Evolutionary conservation across 2,329 filamentous ascomycete genomes (phyloP).

Genomic region (Fusarium neocosmosporiellum): DNA sequence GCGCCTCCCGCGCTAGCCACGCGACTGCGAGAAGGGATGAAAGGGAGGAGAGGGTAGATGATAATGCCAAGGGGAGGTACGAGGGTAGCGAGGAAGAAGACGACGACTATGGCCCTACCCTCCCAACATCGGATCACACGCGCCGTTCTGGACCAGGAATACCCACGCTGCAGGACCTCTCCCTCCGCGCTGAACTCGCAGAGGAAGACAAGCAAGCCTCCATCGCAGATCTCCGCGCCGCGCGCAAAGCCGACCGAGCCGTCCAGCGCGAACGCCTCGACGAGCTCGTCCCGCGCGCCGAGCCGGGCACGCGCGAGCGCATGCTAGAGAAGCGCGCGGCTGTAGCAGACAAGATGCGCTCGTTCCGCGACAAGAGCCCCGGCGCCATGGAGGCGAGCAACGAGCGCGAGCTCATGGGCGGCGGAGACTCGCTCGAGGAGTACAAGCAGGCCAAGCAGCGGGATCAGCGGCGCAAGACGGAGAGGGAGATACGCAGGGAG

Average conservation of each 20-base stretch:
- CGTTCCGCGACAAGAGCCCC: constrained; percentile 76
- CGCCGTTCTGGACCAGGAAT: constrained; percentile 66
- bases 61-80: constrained; percentile 55
- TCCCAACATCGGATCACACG: constrained; percentile 40
- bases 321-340: constrained; percentile 87
- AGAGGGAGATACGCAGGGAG: constrained; percentile 84
- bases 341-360: constrained; percentile 76
- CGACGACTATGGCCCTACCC: constrained; percentile 66
- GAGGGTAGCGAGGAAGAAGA: constrained; percentile 54
- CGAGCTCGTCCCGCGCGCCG: constrained; percentile 84
- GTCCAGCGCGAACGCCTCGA: constrained; percentile 79
- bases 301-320: constrained; percentile 84
- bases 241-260: constrained; percentile 72
- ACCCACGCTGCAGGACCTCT: constrained; percentile 79
- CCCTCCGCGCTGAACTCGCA: constrained; percentile 64
- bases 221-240: constrained; percentile 66
- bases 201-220: constrained; percentile 63
- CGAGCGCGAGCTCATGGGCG: constrained; percentile 83
- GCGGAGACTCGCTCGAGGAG: constrained; percentile 71
- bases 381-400: constrained; percentile 63
- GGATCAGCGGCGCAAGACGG: constrained; percentile 80
- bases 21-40: constrained; percentile 23
- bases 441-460: constrained; percentile 75
- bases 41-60: constrained; percentile 48
- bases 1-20: constrained; percentile 7